Percentiles rank a stretch among this genome's conserved stretches.
phyloP scores from a whole-genome alignment of 225 moss, liverwort and hornwort genomes.

The Anthoceros angustus region DNA sequence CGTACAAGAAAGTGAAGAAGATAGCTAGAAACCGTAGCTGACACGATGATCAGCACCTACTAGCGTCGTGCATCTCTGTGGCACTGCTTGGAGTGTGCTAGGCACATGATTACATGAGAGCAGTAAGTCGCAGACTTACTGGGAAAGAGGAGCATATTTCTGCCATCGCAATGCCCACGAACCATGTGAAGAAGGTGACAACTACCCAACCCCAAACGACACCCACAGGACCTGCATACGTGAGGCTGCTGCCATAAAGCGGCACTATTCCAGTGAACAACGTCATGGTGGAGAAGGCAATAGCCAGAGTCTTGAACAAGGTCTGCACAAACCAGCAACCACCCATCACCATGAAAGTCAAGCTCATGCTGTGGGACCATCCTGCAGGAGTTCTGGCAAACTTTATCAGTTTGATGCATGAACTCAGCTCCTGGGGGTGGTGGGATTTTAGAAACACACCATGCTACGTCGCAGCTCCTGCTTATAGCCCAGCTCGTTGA shows the following conservation, averaged over 20 bases:
- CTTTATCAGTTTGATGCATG: not conserved
- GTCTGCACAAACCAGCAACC: slow-evolving; percentile 39
- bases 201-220: slow-evolving; percentile 96
- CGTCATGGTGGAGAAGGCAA: slow-evolving; percentile 94
- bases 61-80: too few species aligned
- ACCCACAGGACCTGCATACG: slow-evolving; percentile 52
- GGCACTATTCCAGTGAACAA: slow-evolving; percentile 90
- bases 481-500: slow-evolving; percentile 92
- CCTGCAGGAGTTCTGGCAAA: not conserved
- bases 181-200: slow-evolving; percentile 94
- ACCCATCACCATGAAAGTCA: not conserved
- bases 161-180: slow-evolving; percentile 91
- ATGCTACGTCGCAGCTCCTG: slow-evolving; percentile 83
- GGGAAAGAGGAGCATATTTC: slow-evolving; percentile 97
- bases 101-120: not conserved
- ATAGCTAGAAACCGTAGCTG: too few species aligned
- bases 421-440: not conserved
- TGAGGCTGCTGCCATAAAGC: slow-evolving; percentile 63
- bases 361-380: not conserved
- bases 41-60: too few species aligned
- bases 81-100: too few species aligned
- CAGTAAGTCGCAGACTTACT: slow-evolving; percentile 22
- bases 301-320: slow-evolving; percentile 88
- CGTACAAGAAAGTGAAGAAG: too few species aligned
- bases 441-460: slow-evolving; percentile 19